phyloP scores from a whole-genome alignment of 768 basidiomycete genomes.

The Hygrophorus russula region DNA sequence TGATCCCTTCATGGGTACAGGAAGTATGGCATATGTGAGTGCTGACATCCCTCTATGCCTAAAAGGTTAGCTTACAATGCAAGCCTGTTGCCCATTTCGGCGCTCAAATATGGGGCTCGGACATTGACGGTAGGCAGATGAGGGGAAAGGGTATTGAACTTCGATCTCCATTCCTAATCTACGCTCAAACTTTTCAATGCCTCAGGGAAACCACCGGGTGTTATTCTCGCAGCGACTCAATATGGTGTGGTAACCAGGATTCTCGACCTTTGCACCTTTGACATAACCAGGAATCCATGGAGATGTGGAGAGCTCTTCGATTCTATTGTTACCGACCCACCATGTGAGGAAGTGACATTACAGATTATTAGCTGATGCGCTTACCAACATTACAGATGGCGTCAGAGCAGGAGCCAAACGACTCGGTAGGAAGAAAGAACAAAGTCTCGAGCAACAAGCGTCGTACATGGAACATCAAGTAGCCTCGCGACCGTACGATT shows the following conservation, averaged over 20 bases:
- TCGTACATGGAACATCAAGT: conserved; percentile 26
- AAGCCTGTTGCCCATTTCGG: conserved; percentile 87
- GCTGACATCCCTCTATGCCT: not conserved
- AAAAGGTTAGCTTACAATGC: not conserved
- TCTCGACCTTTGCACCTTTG: conserved; percentile 83
- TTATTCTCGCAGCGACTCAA: conserved; percentile 71
- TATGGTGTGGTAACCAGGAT: conserved; percentile 70
- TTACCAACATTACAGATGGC: conserved; percentile 48
- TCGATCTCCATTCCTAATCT: not conserved
- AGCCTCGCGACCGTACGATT: conserved; percentile 33
- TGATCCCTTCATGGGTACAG: conserved; percentile 93
- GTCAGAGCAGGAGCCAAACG: conserved; percentile 84
- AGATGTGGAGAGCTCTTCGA: conserved; percentile 85
- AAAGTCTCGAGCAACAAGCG: conserved; percentile 25
- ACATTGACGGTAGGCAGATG: conserved; percentile 97
- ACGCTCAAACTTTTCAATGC: not conserved
- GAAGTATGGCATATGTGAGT: conserved; percentile 80
- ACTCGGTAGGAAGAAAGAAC: conserved; percentile 53
- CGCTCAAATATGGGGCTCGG: conserved; percentile 78
- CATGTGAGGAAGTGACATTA: conserved; percentile 45
- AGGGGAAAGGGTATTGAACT: conserved; percentile 64
- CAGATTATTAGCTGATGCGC: not conserved
- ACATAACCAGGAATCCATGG: conserved; percentile 86
- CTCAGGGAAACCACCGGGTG: conserved; percentile 46
- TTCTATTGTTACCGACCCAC: conserved; percentile 90